phyloP scores from a whole-genome alignment of 257 asterid species.

The Plantago elongata region DNA sequence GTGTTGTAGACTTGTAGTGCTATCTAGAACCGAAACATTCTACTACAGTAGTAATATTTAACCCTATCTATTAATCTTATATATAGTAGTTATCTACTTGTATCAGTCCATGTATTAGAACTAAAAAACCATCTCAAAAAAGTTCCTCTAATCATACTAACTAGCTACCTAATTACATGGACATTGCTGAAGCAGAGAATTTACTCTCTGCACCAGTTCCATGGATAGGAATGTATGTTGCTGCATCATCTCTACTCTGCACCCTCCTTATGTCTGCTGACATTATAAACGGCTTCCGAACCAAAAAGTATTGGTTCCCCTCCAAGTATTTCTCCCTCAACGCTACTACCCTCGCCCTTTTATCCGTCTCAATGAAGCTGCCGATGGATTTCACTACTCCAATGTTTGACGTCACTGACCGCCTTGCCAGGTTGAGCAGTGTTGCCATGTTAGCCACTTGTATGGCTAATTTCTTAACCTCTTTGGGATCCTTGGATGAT shows the following conservation, averaged over 20 bases:
- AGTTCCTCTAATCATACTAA: no score
- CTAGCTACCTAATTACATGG: no score
- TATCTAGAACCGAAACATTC: no score
- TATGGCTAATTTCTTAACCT: conserved; percentile 35
- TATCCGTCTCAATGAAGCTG: conserved; percentile 41
- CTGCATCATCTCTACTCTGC: conserved; percentile 28
- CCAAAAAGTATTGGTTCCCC: conserved; percentile 36
- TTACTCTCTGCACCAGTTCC: conserved; percentile 21
- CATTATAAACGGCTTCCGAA: conserved; percentile 24
- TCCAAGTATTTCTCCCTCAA: conserved; percentile 30
- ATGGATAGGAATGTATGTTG: conserved; percentile 32
- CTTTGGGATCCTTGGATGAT: conserved; percentile 35
- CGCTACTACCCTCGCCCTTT: conserved; percentile 29
- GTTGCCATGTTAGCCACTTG: conserved; percentile 30
- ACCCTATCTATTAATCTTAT: no score
- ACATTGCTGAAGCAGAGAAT: background rate
- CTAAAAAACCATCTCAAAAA: no score
- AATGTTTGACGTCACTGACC: conserved; percentile 15
- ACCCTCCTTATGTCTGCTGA: conserved; percentile 36
- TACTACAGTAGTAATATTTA: no score
- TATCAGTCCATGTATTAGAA: no score
- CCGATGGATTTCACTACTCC: conserved; percentile 29
- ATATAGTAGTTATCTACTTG: no score
- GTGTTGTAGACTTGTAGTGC: no score
- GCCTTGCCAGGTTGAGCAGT: conserved; percentile 34